Evolutionary conservation across 768 basidiomycete genomes (phyloP), one percentile per base, ranked within the genome.

Genomic region (Psilocybe sp.): DNA sequence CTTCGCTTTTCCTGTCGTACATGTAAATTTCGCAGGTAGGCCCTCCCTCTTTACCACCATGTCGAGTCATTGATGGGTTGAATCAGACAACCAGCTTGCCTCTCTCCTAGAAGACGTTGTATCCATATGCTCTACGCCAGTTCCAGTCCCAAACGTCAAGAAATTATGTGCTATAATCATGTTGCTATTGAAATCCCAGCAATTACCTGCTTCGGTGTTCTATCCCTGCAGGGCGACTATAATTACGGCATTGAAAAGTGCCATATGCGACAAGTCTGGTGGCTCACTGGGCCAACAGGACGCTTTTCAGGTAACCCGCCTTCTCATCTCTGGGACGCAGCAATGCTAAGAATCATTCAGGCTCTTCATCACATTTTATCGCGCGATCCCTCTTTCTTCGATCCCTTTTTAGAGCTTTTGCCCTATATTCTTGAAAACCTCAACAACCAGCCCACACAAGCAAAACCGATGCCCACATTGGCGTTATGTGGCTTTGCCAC

Each of bases 401-500:
- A 71, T 0, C 71, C 76, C 13, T 76, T 87, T 40, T 62, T 69
- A 7, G 69, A 71, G 16, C 66, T 87, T 10, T 65, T 88, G 3
- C 75, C 79, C 1, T 47, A 58, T 35, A 56, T 70, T 44, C 57
- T 77, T 46, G 44, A 53, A 4, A 55, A 66, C 47, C 60, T 77
- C 35, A 44, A 57, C 4, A 61, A 59, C 9, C 60, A 66, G 12
- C 61, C 67, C 18, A 35, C 53, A 6, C 60, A 63, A 8, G 46
- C 64, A 36, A 79, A 85, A 36, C 55, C 75, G 0, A 73, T 79
- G 48, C 82, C 87, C 2, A 79, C 78, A 7, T 71, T 79, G 55
- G 81, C 82, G 2, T 69, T 87, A 0, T 74, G 77, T 35, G 78
- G 81, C 2, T 75, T 84, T 45, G 79, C 77, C 10, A 55, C 73